Percentiles rank a stretch among this genome's conserved stretches.
These are phyloP conservation scores for Claviceps cyperi DNA, from an alignment of 2,329 filamentous ascomycete genomes.

Conservation along the genomic window DNA sequence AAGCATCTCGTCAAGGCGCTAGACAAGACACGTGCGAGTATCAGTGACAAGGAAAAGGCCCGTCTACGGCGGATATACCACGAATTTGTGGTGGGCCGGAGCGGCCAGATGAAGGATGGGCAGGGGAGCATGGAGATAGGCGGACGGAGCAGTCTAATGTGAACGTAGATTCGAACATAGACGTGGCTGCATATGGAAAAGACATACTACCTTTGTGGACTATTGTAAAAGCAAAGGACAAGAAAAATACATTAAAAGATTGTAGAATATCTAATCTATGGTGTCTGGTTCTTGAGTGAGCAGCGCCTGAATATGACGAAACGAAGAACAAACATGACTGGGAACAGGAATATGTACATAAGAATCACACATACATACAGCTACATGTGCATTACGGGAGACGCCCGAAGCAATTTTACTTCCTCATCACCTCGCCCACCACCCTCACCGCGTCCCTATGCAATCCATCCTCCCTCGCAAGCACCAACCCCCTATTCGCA, in stretches of 20 bases:
- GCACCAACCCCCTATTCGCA: conserved; percentile 22
- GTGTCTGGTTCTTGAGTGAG: too few relatives aligned
- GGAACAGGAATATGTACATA: too few relatives aligned
- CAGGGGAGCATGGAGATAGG: conserved; percentile 87
- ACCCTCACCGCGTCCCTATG: conserved; percentile 26
- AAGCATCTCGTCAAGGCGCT: conserved; percentile 69
- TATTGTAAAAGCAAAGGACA: not conserved
- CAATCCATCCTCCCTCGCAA: conserved; percentile 26
- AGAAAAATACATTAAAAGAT: not conserved
- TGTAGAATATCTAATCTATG: not conserved
- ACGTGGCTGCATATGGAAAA: too few relatives aligned
- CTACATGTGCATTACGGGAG: not conserved
- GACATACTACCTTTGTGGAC: not conserved
- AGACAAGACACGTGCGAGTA: conserved; percentile 64
- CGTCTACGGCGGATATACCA: conserved; percentile 70
- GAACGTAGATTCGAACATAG: conserved; percentile 1
- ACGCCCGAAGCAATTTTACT: not conserved
- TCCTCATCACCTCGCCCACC: conserved; percentile 9
- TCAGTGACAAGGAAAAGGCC: conserved; percentile 61
- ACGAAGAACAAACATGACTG: too few relatives aligned
- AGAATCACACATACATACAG: too few relatives aligned
- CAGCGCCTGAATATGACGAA: too few relatives aligned
- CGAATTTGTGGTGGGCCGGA: conserved; percentile 85
- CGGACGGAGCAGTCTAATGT: conserved; percentile 89
- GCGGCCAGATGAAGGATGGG: conserved; percentile 89